phyloP scores from a whole-genome alignment of 2,329 filamentous ascomycete genomes.

The Phaeophleospora eucalypticola region DNA sequence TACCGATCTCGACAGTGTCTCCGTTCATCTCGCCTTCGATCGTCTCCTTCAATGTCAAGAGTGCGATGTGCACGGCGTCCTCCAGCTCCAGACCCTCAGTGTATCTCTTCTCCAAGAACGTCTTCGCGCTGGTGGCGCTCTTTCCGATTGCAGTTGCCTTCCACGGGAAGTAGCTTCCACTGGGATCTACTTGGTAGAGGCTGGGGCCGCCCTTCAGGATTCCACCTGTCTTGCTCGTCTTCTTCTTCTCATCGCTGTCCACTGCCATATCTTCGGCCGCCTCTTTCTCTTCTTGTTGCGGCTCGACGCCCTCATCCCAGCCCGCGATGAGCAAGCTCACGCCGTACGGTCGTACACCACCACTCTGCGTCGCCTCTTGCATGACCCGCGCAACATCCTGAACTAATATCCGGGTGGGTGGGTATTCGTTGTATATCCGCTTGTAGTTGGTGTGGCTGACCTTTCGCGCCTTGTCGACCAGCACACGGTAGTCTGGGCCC shows the following conservation, averaged over 20 bases:
- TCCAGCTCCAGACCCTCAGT: conserved; percentile 95
- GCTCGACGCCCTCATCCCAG: conserved; percentile 95
- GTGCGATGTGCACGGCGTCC: conserved; percentile 96
- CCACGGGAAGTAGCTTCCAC: conserved; percentile 98
- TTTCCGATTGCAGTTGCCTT: conserved; percentile 99
- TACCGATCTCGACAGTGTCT: conserved; percentile 94
- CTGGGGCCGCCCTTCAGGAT: conserved; percentile 94
- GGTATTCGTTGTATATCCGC: conserved; percentile 99
- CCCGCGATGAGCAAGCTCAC: conserved; percentile 93
- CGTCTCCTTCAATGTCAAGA: conserved; percentile 96
- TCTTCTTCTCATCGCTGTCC: conserved; percentile 62
- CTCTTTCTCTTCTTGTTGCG: conserved; percentile 68
- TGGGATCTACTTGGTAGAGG: conserved; percentile 98
- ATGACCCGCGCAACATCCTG: conserved; percentile 97
- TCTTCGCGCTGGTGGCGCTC: conserved; percentile 97
- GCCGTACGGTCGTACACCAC: conserved; percentile 94
- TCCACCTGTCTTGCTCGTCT: conserved; percentile 83
- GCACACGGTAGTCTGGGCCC: conserved; percentile 95
- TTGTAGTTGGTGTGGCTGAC: conserved; percentile 98
- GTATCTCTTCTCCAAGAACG: conserved; percentile 98
- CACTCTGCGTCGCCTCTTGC: conserved; percentile 97
- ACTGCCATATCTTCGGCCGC: conserved; percentile 50
- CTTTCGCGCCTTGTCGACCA: conserved; percentile 96
- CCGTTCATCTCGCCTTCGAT: conserved; percentile 99
- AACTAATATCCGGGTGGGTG: conserved; percentile 97